Evolutionary conservation across 306 rosid species (phyloP).

Genomic region (Oemleria cerasiformis): DNA sequence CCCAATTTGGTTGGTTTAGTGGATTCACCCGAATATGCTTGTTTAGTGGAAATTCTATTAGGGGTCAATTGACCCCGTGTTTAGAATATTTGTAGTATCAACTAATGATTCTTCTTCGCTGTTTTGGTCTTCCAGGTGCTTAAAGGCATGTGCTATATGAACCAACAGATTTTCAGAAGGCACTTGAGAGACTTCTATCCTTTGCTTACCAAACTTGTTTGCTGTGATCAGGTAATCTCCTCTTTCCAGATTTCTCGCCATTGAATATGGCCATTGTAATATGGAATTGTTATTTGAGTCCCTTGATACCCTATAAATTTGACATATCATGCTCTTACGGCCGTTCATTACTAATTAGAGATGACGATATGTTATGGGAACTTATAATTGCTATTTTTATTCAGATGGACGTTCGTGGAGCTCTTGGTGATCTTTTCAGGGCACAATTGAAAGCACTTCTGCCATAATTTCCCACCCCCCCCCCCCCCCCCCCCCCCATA

Average conservation of each 20-base stretch:
- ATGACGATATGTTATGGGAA: neutral
- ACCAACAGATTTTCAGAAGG: slow-evolving; percentile 78
- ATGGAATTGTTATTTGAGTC: neutral
- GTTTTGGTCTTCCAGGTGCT: slow-evolving; percentile 62
- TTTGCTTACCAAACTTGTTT: slow-evolving; percentile 84
- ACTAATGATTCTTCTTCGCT: neutral
- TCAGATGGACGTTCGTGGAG: slow-evolving; percentile 97
- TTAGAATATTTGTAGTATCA: neutral
- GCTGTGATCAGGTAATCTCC: slow-evolving; percentile 91
- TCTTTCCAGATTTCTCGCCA: neutral
- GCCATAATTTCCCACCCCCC: slow-evolving; percentile 54
- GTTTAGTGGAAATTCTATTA: neutral
- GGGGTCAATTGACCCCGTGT: neutral
- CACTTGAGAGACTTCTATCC: slow-evolving; percentile 93
- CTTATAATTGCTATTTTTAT: slow-evolving; percentile 25
- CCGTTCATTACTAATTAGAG: neutral
- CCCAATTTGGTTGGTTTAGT: neutral
- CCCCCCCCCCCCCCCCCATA: too few relatives aligned
- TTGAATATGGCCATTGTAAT: neutral
- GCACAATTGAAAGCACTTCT: slow-evolving; percentile 87
- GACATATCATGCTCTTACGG: neutral
- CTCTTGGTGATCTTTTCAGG: slow-evolving; percentile 88
- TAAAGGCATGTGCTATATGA: slow-evolving; percentile 87
- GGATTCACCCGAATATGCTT: neutral
- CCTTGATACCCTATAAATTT: too few relatives aligned